Percentiles rank a stretch among this genome's conserved stretches.
These are phyloP conservation scores for Tarenaya hassleriana DNA, from an alignment of 345 rosid species.

Conservation along the genomic window DNA sequence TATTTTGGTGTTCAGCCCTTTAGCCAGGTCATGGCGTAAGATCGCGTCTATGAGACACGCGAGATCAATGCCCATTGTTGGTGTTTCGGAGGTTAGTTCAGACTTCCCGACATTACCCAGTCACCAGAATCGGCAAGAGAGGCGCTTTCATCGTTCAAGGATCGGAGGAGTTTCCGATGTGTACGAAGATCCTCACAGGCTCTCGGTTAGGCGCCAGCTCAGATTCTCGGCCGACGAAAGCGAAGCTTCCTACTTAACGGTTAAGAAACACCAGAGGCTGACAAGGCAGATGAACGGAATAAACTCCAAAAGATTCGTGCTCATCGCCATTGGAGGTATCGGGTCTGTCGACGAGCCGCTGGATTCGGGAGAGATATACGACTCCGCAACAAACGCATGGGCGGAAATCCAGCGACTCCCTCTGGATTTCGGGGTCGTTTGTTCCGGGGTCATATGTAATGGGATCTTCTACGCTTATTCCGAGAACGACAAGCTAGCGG, in stretches of 20 bases:
- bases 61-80: slow-evolving; percentile 76
- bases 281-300: slow-evolving; percentile 36
- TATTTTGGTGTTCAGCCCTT: slow-evolving; percentile 65
- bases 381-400: slow-evolving; percentile 78
- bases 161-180: slow-evolving; percentile 72
- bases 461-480: slow-evolving; percentile 87
- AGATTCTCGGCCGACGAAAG: slow-evolving; percentile 47
- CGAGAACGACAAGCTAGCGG: slow-evolving; percentile 79
- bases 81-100: slow-evolving; percentile 58
- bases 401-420: slow-evolving; percentile 77
- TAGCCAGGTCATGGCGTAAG: slow-evolving; percentile 79
- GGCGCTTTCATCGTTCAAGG: slow-evolving; percentile 61
- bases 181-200: slow-evolving; percentile 94
- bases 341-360: slow-evolving; percentile 84
- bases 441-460: slow-evolving; percentile 73
- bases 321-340: slow-evolving; percentile 74
- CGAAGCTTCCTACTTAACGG: slow-evolving; percentile 31
- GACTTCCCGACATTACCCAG: slow-evolving; percentile 42
- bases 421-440: slow-evolving; percentile 59
- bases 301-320: slow-evolving; percentile 49
- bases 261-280: slow-evolving; percentile 47
- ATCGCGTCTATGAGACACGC: slow-evolving; percentile 75
- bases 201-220: slow-evolving; percentile 70
- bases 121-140: slow-evolving; percentile 63
- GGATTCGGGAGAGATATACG: slow-evolving; percentile 94